phyloP scores from a whole-genome alignment of 805 yeast genomes.

The Ascoidea tarda region DNA sequence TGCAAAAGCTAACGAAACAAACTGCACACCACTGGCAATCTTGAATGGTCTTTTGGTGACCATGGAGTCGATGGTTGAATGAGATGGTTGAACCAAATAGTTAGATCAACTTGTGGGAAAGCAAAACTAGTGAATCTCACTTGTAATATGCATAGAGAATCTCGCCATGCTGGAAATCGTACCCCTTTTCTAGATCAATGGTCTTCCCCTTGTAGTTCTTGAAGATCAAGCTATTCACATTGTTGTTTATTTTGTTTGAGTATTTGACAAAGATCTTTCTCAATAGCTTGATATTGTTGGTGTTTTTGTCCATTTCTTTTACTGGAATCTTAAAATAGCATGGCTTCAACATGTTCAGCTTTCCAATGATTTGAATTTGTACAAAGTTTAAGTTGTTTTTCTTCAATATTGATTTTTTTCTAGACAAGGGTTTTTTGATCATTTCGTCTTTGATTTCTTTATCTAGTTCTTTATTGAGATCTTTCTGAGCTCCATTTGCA shows the following conservation, averaged over 20 bases:
- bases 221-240: conserved; percentile 1
- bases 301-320: background rate
- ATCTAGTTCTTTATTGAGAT: background rate
- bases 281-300: conserved; percentile 2
- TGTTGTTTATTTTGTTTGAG: conserved; percentile 3
- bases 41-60: background rate
- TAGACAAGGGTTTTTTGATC: too few relatives aligned
- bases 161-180: background rate
- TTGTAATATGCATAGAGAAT: background rate
- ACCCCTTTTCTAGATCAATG: background rate
- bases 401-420: background rate
- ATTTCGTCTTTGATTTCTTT: background rate
- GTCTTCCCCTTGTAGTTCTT: conserved; percentile 6
- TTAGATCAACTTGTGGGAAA: too few relatives aligned
- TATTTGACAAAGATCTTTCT: conserved; percentile 5
- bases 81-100: too few relatives aligned
- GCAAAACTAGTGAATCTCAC: background rate
- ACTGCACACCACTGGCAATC: background rate
- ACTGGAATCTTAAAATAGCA: conserved; percentile 6
- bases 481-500: too few relatives aligned
- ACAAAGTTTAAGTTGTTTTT: too few relatives aligned
- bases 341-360: conserved; percentile 5
- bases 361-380: conserved; percentile 5
- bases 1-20: background rate
- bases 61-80: background rate